These are phyloP conservation scores for Exophiala sideris DNA, from an alignment of 2,329 filamentous ascomycete species.

Conservation along the genomic window DNA sequence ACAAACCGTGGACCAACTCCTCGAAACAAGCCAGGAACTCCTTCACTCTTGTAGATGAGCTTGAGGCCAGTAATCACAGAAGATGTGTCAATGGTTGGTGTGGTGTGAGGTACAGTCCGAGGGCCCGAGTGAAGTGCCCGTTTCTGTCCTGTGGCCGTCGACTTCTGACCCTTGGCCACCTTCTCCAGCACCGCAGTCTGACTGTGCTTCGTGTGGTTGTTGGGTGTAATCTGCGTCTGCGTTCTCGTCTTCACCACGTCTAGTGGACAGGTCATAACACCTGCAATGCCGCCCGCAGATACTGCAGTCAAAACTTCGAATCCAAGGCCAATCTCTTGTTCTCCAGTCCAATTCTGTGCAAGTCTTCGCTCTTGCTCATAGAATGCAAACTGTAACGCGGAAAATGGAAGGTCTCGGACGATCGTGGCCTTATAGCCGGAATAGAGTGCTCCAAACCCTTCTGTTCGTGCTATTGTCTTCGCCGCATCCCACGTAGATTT, in stretches of 20 bases:
- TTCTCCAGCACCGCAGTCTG: constrained; percentile 25
- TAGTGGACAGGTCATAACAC: constrained; percentile 89
- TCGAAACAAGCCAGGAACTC: constrained; percentile 84
- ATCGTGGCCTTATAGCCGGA: constrained; percentile 97
- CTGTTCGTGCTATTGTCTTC: constrained; percentile 75
- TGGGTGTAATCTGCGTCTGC: constrained; percentile 78
- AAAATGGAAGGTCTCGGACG: constrained; percentile 91
- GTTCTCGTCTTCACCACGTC: constrained; percentile 97
- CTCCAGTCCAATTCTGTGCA: constrained; percentile 74
- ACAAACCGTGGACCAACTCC: constrained; percentile 89
- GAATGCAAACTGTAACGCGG: constrained; percentile 94
- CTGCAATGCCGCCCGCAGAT: constrained; percentile 85
- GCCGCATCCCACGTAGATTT: constrained; percentile 78
- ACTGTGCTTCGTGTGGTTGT: constrained; percentile 34
- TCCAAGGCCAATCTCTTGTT: constrained; percentile 77
- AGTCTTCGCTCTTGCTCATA: constrained; percentile 89
- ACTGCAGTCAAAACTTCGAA: constrained; percentile 88
- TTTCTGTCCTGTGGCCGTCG: constrained; percentile 26
- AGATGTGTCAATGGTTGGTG: constrained; percentile 79
- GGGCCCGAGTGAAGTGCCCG: constrained; percentile 27
- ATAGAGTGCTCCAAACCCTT: constrained; percentile 83
- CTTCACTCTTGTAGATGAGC: constrained; percentile 88
- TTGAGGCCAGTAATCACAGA: constrained; percentile 80
- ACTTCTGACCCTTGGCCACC: constrained; percentile 19
- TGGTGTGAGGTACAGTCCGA: constrained; percentile 67